Conservation (phyloP, 2,329 filamentous ascomycete species). For the Pezizomycotina sp. region DNA sequence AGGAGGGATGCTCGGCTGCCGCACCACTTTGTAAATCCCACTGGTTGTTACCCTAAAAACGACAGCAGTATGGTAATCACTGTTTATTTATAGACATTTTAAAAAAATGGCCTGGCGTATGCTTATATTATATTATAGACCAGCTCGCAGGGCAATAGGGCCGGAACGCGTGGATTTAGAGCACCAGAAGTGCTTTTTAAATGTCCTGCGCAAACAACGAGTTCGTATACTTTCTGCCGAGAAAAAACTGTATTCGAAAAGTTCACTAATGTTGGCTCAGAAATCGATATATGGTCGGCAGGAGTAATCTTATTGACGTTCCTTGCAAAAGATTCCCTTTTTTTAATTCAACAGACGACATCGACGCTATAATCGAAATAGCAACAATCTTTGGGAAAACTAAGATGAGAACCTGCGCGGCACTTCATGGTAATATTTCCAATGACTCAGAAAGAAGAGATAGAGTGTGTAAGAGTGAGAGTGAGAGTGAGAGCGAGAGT, state of each 20-base stretch:
- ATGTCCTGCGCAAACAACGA: constrained; percentile 82
- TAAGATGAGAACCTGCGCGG: constrained; percentile 66
- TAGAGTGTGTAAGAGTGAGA: too few species aligned
- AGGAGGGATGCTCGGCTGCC: constrained; percentile 9
- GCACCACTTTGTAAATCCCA: constrained; percentile 25
- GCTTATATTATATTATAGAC: constrained; percentile 35
- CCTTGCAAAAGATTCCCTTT: constrained; percentile 87
- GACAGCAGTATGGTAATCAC: constrained; percentile 50
- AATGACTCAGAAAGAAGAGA: constrained; percentile 3
- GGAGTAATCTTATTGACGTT: constrained; percentile 97
- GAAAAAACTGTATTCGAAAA: background rate
- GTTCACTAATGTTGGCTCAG: constrained; percentile 7
- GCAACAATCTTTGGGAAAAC: constrained; percentile 79
- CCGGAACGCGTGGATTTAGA: constrained; percentile 86
- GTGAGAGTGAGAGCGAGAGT: too few species aligned
- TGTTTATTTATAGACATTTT: background rate
- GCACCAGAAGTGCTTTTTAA: constrained; percentile 95
- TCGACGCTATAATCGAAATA: constrained; percentile 95
- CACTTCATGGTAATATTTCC: constrained; percentile 52
- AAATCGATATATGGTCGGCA: constrained; percentile 93
- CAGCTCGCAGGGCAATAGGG: constrained; percentile 75
- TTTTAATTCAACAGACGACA: constrained; percentile 96
- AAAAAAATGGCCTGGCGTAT: background rate
- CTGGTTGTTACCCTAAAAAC: constrained; percentile 66
- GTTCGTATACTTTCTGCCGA: constrained; percentile 17